Evolutionary conservation across 108 stramenopile genomes (phyloP), one percentile per base, ranked within the genome.

Genomic region (Asterionellopsis glacialis): DNA sequence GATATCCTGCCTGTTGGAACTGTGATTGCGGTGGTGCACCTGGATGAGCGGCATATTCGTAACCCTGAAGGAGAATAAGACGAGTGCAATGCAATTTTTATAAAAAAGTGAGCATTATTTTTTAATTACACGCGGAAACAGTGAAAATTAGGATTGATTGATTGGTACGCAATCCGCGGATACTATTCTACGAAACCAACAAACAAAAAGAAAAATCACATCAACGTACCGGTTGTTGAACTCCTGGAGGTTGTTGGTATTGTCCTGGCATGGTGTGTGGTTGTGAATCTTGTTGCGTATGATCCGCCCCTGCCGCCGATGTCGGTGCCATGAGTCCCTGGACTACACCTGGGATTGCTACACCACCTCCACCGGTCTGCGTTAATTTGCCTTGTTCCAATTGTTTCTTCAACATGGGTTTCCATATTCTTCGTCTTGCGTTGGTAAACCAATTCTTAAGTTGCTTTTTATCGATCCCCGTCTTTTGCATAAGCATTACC

Each of bases 401-500:
- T 73, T 93, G 90, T 56, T 88, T 91, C 74, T 90, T 93, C 57
- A 94, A 51, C 90, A 96, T 85, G 40, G 95, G 95, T 65, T 96
- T 96, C 95, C 95, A 96, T 73, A 96, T 96, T 72, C 95, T 70
- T 45, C 95, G 61, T 49, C 95, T 64, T 1, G 95, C 95, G 64
- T 96, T 96, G 44, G 95, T 96, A 61, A 96, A 96, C 95, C 95
- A 96, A 56, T 96, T 96, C 74, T 96, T 96, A 28, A 96, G 75
- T 67, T 96, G 95, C 69, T 94, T 94, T 67, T 93, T 94, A 61
- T 94, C 93, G 55, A 96, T 94, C 14, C 95, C 93, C 16, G 95
- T 96, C 73, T 88, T 84, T 59, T 90, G 88, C 95, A 93, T 94
- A 43, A 96, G 73, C 86, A 85, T 80, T 22, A 75, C 72, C 62